Conservation (phyloP, 2,329 filamentous ascomycete genomes). For the Hymenoscyphus linearis region DNA sequence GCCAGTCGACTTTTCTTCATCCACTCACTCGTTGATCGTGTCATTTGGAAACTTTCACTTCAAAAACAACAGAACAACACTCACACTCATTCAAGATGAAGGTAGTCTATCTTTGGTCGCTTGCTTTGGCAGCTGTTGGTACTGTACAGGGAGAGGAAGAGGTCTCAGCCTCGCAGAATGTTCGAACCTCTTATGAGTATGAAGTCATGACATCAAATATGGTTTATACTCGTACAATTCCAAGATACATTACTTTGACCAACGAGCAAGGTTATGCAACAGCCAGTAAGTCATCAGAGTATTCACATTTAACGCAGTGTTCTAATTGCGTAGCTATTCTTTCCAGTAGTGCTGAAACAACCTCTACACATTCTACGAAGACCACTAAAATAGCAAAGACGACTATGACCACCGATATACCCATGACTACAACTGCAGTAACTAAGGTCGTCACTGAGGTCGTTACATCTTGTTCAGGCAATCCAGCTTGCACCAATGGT, state of each 20-base stretch:
- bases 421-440: not conserved
- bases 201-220: not conserved
- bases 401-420: not conserved
- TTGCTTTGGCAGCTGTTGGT: not conserved
- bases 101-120: slow-evolving; percentile 3
- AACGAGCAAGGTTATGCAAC: slow-evolving; percentile 1
- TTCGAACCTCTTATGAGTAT: slow-evolving; percentile 1
- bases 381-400: not conserved
- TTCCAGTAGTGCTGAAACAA: not conserved
- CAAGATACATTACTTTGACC: slow-evolving; percentile 1
- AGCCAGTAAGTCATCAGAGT: slow-evolving; percentile 1
- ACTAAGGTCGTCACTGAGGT: not conserved
- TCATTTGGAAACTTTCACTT: not conserved
- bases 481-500: not conserved
- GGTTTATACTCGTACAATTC: not conserved
- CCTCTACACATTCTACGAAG: not conserved
- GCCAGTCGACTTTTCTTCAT: not conserved
- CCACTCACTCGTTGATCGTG: slow-evolving; percentile 1
- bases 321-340: not conserved
- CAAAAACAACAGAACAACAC: not conserved
- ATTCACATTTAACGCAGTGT: not conserved
- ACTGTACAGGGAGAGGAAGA: not conserved
- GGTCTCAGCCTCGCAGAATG: not conserved
- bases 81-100: slow-evolving; percentile 6
- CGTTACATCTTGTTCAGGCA: not conserved